phyloP scores from a whole-genome alignment of 257 asterid genomes.

The Penstemon davidsonii region DNA sequence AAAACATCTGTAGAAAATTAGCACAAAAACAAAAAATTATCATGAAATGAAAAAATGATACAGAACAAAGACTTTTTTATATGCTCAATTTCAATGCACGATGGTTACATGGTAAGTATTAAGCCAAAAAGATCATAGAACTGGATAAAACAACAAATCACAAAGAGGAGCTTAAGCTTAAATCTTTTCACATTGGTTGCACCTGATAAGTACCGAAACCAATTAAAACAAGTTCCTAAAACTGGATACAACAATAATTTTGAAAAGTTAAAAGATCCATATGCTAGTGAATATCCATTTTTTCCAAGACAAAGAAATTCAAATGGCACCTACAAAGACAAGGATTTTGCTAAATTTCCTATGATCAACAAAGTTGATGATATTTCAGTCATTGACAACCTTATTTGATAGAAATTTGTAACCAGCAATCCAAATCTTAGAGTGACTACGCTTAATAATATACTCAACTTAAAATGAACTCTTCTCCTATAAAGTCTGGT shows the following conservation, averaged over 20 bases:
- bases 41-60: conserved; percentile 18
- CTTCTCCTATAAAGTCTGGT: background rate
- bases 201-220: conserved; percentile 1
- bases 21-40: conserved; percentile 21
- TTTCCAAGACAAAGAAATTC: background rate
- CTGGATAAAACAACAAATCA: background rate
- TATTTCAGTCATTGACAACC: background rate
- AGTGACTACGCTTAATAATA: no score
- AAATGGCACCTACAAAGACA: background rate
- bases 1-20: conserved; percentile 52
- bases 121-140: background rate
- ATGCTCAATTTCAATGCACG: background rate
- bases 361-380: background rate
- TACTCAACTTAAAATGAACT: conserved; percentile 7
- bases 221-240: background rate
- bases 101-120: background rate
- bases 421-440: background rate
- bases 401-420: no score
- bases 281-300: background rate
- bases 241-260: background rate
- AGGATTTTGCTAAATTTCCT: background rate
- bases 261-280: background rate
- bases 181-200: background rate
- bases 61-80: background rate
- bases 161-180: background rate